phyloP scores from a whole-genome alignment of 2,329 filamentous ascomycete genomes.

The Fusarium pseudoanthophilum region DNA sequence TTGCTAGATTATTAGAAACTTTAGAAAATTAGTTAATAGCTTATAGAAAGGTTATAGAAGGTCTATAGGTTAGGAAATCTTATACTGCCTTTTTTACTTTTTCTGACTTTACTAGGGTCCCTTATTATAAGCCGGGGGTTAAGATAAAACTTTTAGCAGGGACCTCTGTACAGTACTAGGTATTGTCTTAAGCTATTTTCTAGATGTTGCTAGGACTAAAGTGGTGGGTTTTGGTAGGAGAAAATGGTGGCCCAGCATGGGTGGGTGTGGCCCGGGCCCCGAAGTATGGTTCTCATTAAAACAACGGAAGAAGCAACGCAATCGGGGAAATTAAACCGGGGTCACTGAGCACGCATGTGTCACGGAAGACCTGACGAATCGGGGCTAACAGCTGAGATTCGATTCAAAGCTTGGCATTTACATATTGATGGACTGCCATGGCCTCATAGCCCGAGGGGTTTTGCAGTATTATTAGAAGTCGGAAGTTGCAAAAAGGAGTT shows the following conservation, averaged over 20 bases:
- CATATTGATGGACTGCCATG: neutral
- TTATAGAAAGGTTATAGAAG: too few species aligned
- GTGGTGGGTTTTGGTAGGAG: constrained; percentile 13
- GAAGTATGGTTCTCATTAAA: constrained; percentile 15
- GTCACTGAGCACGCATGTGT: constrained; percentile 13
- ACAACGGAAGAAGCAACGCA: constrained; percentile 29
- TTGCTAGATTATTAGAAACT: too few species aligned
- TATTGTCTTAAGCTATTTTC: constrained; percentile 5
- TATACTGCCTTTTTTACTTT: too few species aligned
- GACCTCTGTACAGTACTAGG: neutral
- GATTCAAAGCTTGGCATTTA: constrained; percentile 26
- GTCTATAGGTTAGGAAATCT: too few species aligned
- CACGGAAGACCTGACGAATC: constrained; percentile 26
- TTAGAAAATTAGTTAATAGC: too few species aligned
- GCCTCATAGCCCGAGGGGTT: neutral
- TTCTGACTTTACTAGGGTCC: too few species aligned
- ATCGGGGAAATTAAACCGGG: constrained; percentile 36
- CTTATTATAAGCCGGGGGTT: too few species aligned
- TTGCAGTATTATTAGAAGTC: neutral
- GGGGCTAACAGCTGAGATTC: constrained; percentile 28
- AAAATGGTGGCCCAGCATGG: constrained; percentile 28
- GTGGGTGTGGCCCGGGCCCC: constrained; percentile 3
- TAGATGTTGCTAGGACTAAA: constrained; percentile 11
- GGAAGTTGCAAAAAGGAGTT: neutral
- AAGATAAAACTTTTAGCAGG: too few species aligned